Evolutionary conservation across 2,329 filamentous ascomycete species (phyloP).

Genomic region (Colletotrichum tropicale): DNA sequence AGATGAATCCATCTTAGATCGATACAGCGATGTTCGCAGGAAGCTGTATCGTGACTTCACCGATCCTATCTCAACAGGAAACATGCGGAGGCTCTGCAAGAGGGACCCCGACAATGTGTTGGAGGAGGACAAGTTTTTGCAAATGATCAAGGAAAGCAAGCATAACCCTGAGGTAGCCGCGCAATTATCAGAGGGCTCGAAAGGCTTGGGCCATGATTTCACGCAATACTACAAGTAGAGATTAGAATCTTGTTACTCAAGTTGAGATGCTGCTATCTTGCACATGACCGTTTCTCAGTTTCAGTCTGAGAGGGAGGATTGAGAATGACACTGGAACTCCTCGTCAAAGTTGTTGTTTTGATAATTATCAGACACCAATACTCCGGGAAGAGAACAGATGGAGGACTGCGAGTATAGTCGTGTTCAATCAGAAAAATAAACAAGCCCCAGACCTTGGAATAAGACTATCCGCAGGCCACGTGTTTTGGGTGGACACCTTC

Average conservation of each 20-base stretch:
- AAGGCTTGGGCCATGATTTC: background rate
- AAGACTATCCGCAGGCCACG: background rate
- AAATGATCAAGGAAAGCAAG: background rate
- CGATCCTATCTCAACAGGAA: background rate
- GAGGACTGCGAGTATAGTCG: background rate
- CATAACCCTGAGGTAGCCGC: background rate
- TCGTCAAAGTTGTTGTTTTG: rapidly evolving
- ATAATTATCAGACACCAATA: background rate
- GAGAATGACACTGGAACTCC: background rate
- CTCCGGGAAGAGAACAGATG: background rate
- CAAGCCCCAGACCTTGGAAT: background rate
- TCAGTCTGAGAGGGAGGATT: background rate
- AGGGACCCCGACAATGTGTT: background rate
- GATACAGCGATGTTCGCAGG: background rate
- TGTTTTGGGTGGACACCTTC: background rate
- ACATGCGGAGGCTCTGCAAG: background rate
- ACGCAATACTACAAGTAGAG: background rate
- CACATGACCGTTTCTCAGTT: rapidly evolving
- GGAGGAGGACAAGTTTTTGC: background rate
- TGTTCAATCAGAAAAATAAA: background rate
- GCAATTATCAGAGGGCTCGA: background rate
- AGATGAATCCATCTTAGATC: background rate
- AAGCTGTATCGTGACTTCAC: background rate
- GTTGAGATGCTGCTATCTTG: rapidly evolving
- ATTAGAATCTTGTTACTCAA: background rate